Conservation (phyloP, 768 basidiomycete species). For the Tulasnella sp. region DNA sequence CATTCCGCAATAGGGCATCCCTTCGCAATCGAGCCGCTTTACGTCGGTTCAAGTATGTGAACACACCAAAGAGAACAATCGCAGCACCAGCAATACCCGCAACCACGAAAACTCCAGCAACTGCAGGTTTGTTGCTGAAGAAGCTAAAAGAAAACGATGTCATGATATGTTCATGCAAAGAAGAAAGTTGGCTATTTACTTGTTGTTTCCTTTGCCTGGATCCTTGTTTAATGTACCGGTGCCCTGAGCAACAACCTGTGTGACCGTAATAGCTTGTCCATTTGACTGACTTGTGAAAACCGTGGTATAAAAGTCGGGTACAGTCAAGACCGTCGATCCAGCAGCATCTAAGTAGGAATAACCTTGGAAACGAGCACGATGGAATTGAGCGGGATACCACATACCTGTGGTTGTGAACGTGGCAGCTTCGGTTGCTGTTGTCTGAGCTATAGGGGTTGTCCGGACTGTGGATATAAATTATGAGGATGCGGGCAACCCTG, state of each 20-base stretch:
- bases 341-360: conserved; percentile 33
- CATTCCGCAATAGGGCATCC: conserved; percentile 3
- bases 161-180: too few relatives aligned
- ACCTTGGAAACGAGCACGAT: neutral
- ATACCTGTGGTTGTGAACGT: neutral
- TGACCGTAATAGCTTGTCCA: conserved; percentile 45
- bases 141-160: conserved; percentile 46
- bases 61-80: conserved; percentile 34
- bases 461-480: neutral
- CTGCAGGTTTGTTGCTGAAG: conserved; percentile 59
- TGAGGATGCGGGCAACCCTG: neutral
- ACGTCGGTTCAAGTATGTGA: conserved; percentile 21
- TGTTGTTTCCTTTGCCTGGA: conserved; percentile 24
- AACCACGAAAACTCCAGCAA: conserved; percentile 60
- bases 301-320: conserved; percentile 37
- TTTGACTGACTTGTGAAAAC: conserved; percentile 40
- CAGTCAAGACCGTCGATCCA: conserved; percentile 30
- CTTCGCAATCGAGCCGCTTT: conserved; percentile 4
- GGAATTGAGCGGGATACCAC: neutral
- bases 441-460: neutral
- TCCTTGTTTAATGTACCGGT: conserved; percentile 44
- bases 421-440: neutral
- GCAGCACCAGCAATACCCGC: conserved; percentile 53
- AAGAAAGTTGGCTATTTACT: too few relatives aligned
- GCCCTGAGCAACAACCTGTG: conserved; percentile 54